Percentiles rank a stretch among this genome's conserved stretches.
Conservation (phyloP, 2,329 filamentous ascomycete genomes). For the Zasmidium citrigriseum region DNA sequence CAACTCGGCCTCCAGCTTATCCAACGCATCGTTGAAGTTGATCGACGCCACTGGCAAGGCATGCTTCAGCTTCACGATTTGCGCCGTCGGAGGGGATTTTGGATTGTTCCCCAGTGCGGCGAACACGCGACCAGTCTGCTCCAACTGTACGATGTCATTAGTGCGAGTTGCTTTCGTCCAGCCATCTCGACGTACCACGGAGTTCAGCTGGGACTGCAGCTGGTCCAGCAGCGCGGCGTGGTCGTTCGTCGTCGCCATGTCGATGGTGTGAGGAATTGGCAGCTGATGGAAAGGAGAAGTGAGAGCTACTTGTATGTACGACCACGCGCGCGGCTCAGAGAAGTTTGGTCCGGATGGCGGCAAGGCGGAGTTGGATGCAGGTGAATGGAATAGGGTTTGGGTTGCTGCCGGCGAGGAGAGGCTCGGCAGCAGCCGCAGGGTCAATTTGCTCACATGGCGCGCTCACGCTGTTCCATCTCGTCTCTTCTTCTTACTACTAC, state of each 20-base stretch:
- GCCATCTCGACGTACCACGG: slow-evolving; percentile 40
- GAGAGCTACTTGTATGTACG: too few relatives aligned
- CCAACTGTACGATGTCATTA: slow-evolving; percentile 35
- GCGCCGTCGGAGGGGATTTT: slow-evolving; percentile 29
- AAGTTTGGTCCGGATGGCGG: too few relatives aligned
- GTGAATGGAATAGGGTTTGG: too few relatives aligned
- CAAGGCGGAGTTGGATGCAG: too few relatives aligned
- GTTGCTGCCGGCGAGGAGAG: too few relatives aligned
- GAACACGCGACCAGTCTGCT: slow-evolving; percentile 48
- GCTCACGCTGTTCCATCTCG: too few relatives aligned
- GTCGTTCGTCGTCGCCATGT: slow-evolving; percentile 18
- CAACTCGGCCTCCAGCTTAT: slow-evolving; percentile 51
- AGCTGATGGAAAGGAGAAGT: too few relatives aligned
- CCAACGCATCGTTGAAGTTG: slow-evolving; percentile 53
- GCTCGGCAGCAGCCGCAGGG: too few relatives aligned
- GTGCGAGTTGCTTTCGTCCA: not conserved
- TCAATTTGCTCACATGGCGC: too few relatives aligned
- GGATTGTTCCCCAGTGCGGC: slow-evolving; percentile 39
- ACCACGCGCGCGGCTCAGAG: too few relatives aligned
- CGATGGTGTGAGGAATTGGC: not conserved
- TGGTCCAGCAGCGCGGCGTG: slow-evolving; percentile 40
- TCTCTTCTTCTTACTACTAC: too few relatives aligned
- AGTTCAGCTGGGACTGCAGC: slow-evolving; percentile 50
- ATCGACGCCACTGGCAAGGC: slow-evolving; percentile 42
- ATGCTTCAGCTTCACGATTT: slow-evolving; percentile 37